These are phyloP conservation scores for Plasmodium knowlesi DNA, from an alignment of 169 alveolate genomes.

Conservation along the genomic window DNA sequence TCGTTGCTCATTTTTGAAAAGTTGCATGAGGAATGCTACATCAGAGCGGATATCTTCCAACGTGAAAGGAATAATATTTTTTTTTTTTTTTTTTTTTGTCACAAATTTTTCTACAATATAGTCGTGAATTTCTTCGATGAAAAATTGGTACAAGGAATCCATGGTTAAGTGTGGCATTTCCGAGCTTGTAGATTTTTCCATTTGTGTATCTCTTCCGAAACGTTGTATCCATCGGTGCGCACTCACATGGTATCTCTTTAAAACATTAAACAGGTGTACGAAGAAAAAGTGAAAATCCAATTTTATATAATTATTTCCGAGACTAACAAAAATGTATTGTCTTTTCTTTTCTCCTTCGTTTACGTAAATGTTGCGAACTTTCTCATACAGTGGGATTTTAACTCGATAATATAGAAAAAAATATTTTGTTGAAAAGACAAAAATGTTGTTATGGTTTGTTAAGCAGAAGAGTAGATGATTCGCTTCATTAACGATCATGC, in stretches of 20 bases:
- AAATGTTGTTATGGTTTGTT: conserved; percentile 39
- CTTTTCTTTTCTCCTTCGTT: background rate
- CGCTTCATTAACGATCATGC: conserved; percentile 27
- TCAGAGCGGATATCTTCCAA: conserved; percentile 12
- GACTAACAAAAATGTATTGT: conserved; percentile 34
- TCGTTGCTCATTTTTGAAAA: background rate
- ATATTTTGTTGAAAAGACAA: conserved; percentile 27
- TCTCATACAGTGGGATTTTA: conserved; percentile 35
- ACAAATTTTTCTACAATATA: conserved; percentile 21
- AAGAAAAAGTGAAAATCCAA: conserved; percentile 17
- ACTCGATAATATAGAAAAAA: conserved; percentile 43
- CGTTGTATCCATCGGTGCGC: background rate
- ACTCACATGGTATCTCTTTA: conserved; percentile 37
- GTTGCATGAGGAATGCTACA: background rate
- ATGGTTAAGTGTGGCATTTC: background rate
- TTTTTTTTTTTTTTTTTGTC: conserved; percentile 38
- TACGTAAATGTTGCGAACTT: conserved; percentile 22
- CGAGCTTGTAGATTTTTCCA: background rate
- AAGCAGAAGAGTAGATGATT: conserved; percentile 44
- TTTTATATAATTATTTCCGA: conserved; percentile 9
- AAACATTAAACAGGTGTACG: conserved; percentile 31
- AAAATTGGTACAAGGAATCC: background rate
- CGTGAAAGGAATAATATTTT: conserved; percentile 33
- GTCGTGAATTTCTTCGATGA: conserved; percentile 50
- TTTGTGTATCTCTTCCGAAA: background rate